Conservation (phyloP, 768 basidiomycete species). For the Amanita pallidorosea region DNA sequence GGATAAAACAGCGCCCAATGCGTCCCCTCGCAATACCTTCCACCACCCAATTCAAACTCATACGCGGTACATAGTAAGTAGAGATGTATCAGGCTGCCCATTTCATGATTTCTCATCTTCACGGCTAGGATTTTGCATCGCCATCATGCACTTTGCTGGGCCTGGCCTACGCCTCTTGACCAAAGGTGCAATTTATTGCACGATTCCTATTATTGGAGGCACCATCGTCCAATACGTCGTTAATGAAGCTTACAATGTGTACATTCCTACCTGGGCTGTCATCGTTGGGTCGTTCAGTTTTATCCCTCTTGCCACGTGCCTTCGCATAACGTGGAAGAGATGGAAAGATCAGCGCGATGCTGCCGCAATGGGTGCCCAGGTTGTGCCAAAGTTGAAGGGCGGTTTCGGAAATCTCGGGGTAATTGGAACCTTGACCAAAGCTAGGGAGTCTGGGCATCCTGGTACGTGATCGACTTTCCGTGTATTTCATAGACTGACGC, state of each 20-base stretch:
- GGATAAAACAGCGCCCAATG: too few relatives aligned
- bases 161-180: not conserved
- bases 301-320: conserved; percentile 22
- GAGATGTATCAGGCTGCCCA: too few relatives aligned
- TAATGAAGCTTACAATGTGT: conserved; percentile 8
- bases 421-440: conserved; percentile 21
- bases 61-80: too few relatives aligned
- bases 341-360: conserved; percentile 26
- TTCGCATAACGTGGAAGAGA: conserved; percentile 19
- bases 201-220: conserved; percentile 8
- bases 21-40: too few relatives aligned
- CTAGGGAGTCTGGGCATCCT: conserved; percentile 35
- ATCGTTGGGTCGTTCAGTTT: conserved; percentile 17
- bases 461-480: conserved; percentile 19
- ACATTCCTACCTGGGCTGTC: conserved; percentile 28
- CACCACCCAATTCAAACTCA: too few relatives aligned
- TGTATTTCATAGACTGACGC: not conserved
- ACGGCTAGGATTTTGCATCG: not conserved
- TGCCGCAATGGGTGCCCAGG: conserved; percentile 33
- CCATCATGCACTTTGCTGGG: not conserved
- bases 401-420: conserved; percentile 36
- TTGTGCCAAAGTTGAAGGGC: conserved; percentile 27
- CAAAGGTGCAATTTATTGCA: not conserved
- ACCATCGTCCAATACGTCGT: conserved; percentile 10
- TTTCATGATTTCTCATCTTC: not conserved